These are phyloP conservation scores for Penicillium paradoxum DNA, from an alignment of 495 filamentous ascomycete species.

Conservation along the genomic window DNA sequence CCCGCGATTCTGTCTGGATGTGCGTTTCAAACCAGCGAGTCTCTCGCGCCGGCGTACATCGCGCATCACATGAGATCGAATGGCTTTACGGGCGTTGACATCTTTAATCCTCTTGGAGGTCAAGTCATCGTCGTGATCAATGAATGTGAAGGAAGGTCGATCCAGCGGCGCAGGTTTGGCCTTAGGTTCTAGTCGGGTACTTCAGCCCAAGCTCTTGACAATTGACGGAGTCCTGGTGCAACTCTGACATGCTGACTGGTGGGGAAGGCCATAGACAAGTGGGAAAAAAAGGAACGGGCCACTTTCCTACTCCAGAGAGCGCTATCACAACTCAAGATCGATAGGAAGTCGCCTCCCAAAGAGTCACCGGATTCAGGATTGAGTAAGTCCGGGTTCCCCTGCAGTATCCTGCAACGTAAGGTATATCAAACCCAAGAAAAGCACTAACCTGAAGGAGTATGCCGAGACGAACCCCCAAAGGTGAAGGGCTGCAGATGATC, in stretches of 20 bases:
- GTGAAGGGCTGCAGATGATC: slow-evolving; percentile 26
- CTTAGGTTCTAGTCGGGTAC: slow-evolving; percentile 9
- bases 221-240: not conserved
- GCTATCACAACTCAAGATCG: not conserved
- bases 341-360: not conserved
- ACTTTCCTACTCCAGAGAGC: not conserved
- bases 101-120: slow-evolving; percentile 35
- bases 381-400: not conserved
- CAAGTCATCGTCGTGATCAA: slow-evolving; percentile 37
- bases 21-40: slow-evolving; percentile 31
- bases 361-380: not conserved
- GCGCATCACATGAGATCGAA: slow-evolving; percentile 39
- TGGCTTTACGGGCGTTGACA: slow-evolving; percentile 34
- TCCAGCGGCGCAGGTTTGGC: slow-evolving; percentile 19
- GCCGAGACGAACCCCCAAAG: slow-evolving; percentile 12
- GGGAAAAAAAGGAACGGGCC: not conserved
- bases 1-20: slow-evolving; percentile 20
- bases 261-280: not conserved
- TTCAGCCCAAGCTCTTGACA: slow-evolving; percentile 8
- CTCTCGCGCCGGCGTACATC: slow-evolving; percentile 36
- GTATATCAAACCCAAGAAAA: not conserved
- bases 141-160: slow-evolving; percentile 34
- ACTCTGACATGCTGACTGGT: not conserved
- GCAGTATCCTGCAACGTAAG: not conserved
- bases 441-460: slow-evolving; percentile 29